phyloP scores from a whole-genome alignment of 2,329 filamentous ascomycete genomes.

The Pseudogymnoascus sp. region DNA sequence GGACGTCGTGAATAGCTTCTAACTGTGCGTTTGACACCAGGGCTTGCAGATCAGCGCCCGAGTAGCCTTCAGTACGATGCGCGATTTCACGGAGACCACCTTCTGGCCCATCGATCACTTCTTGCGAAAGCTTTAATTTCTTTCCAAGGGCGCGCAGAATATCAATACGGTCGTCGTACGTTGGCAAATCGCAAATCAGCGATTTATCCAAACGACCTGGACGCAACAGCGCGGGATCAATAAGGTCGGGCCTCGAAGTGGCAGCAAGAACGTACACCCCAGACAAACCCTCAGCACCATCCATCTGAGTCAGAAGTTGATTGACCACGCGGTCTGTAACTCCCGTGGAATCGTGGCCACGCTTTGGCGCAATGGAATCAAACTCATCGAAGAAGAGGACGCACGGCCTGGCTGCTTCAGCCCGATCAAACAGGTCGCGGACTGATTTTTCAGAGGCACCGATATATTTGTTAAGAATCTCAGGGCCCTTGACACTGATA shows the following conservation, averaged over 20 bases:
- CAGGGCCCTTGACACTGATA: constrained; percentile 94
- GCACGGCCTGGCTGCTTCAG: constrained; percentile 82
- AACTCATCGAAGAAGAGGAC: constrained; percentile 99
- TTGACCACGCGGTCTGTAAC: constrained; percentile 99
- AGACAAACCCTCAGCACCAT: constrained; percentile 87
- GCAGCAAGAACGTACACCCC: constrained; percentile 96
- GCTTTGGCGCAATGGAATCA: constrained; percentile 92
- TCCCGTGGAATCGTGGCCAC: constrained; percentile 92
- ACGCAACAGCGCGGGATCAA: constrained; percentile 85
- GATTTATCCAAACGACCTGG: constrained; percentile 92
- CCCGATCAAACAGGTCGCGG: constrained; percentile 87
- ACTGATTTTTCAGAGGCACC: constrained; percentile 95
- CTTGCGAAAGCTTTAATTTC: constrained; percentile 66
- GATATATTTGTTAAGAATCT: constrained; percentile 99
- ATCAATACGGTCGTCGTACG: constrained; percentile 71
- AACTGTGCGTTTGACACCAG: constrained; percentile 94
- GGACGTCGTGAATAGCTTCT: constrained; percentile 89
- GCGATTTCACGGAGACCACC: constrained; percentile 66
- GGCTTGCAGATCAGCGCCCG: constrained; percentile 88
- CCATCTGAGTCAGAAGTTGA: constrained; percentile 97
- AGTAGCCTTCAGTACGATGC: constrained; percentile 75
- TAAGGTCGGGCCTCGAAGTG: constrained; percentile 85
- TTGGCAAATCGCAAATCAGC: constrained; percentile 82
- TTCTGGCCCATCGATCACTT: constrained; percentile 47
- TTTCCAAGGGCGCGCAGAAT: constrained; percentile 78